phyloP scores from a whole-genome alignment of 2,329 filamentous ascomycete species.

The Plenodomus tracheiphilus region DNA sequence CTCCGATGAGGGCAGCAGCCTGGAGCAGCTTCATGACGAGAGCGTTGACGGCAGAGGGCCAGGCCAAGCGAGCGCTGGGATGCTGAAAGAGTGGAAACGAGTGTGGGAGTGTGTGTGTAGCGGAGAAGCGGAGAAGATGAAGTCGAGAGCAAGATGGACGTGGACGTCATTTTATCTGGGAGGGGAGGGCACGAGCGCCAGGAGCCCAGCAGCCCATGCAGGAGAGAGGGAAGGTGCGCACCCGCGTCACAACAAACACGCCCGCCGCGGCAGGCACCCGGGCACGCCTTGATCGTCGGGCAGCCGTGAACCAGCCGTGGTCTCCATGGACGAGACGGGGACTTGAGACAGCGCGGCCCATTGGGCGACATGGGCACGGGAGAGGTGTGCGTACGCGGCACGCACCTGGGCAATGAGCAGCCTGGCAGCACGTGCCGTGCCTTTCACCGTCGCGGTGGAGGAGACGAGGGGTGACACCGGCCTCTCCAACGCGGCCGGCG shows the following conservation, averaged over 20 bases:
- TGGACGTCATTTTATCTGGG: slow-evolving; percentile 11
- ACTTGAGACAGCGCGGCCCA: too few species aligned
- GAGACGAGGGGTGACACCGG: background rate
- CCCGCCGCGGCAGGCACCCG: background rate
- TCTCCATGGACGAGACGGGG: too few species aligned
- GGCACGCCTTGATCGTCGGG: too few species aligned
- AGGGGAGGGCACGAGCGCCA: slow-evolving; percentile 18
- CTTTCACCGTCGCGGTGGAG: slow-evolving; percentile 8
- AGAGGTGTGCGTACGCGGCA: too few species aligned
- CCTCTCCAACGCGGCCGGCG: background rate
- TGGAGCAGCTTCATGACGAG: slow-evolving; percentile 33
- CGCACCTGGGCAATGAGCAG: too few species aligned
- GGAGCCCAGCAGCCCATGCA: slow-evolving; percentile 14
- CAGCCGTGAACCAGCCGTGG: too few species aligned
- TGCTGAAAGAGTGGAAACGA: slow-evolving; percentile 22
- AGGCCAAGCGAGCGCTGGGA: slow-evolving; percentile 15
- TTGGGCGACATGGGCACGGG: too few species aligned
- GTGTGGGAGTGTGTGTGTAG: slow-evolving; percentile 25
- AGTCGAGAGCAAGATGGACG: slow-evolving; percentile 4
- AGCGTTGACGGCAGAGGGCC: slow-evolving; percentile 18
- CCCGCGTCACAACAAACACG: slow-evolving; percentile 20
- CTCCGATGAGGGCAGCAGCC: slow-evolving; percentile 28
- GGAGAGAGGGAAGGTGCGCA: slow-evolving; percentile 17
- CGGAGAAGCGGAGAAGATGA: slow-evolving; percentile 9
- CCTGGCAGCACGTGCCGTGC: slow-evolving; percentile 13